A percentile compares a stretch with the other conserved stretches of the same genome.
Evolutionary conservation across 2,329 filamentous ascomycete genomes (phyloP).

Genomic region (Aspergillus costaricaensis): DNA sequence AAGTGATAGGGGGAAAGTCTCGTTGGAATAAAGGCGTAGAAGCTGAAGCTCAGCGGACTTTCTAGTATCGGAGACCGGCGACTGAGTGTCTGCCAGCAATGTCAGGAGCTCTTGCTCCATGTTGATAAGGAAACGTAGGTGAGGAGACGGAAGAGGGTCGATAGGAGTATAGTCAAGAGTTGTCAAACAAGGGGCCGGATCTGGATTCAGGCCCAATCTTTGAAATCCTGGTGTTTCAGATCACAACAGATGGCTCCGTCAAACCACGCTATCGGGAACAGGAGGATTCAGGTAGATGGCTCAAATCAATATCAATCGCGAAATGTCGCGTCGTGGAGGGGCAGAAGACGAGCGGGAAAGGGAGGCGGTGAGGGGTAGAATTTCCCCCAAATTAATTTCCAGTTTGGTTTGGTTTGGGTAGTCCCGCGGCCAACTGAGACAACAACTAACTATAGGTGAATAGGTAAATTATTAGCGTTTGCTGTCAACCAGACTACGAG

Average conservation of each 20-base stretch:
- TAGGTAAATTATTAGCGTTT: neutral
- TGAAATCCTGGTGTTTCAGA: neutral
- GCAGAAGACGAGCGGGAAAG: conserved; percentile 15
- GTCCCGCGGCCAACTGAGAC: neutral
- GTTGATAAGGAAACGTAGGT: conserved; percentile 22
- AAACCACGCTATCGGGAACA: neutral
- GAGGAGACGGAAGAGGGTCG: conserved; percentile 1
- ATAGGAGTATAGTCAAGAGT: neutral
- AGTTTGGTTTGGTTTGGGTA: neutral
- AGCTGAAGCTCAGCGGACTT: conserved; percentile 86
- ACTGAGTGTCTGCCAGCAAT: conserved; percentile 84
- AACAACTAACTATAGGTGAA: neutral
- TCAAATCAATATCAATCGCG: conserved; percentile 9
- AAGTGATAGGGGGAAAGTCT: conserved; percentile 76
- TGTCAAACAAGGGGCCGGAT: neutral
- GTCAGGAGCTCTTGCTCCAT: conserved; percentile 94
- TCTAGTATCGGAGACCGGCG: conserved; percentile 71
- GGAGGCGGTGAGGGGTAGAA: conserved; percentile 21
- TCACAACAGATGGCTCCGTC: neutral
- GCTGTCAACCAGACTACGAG: neutral
- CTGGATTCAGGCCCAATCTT: neutral
- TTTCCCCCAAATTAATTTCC: neutral
- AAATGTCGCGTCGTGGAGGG: conserved; percentile 24
- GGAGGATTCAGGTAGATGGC: neutral
- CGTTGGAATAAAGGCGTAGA: conserved; percentile 66